phyloP scores from a whole-genome alignment of 1,284 basidiomycete genomes.

The Sporisorium graminicola region DNA sequence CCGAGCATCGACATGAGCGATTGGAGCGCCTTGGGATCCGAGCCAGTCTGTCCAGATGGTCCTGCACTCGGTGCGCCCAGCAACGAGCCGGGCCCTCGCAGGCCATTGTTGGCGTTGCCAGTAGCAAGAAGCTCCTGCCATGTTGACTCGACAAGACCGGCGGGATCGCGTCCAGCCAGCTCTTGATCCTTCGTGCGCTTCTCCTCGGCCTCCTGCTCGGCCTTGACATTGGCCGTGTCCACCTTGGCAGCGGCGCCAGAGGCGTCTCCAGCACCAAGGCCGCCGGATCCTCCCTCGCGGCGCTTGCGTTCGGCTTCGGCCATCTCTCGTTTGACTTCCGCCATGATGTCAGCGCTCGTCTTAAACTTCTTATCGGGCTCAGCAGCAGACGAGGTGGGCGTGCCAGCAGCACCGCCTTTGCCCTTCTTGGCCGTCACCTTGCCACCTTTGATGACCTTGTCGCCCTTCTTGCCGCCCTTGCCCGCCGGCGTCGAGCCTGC shows the following conservation, averaged over 20 bases:
- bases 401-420: slow-evolving; percentile 40
- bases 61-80: slow-evolving; percentile 38
- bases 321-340: slow-evolving; percentile 64
- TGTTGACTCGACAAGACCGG: slow-evolving; percentile 49
- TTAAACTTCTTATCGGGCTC: slow-evolving; percentile 55
- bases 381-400: slow-evolving; percentile 47
- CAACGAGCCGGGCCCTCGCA: slow-evolving; percentile 19
- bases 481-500: slow-evolving; percentile 51
- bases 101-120: slow-evolving; percentile 24
- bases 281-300: slow-evolving; percentile 37
- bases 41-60: slow-evolving; percentile 23
- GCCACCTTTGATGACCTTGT: slow-evolving; percentile 36
- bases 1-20: slow-evolving; percentile 52
- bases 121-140: slow-evolving; percentile 56
- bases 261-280: slow-evolving; percentile 17
- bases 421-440: slow-evolving; percentile 50
- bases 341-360: slow-evolving; percentile 65
- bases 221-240: slow-evolving; percentile 40
- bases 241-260: slow-evolving; percentile 34
- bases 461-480: slow-evolving; percentile 50
- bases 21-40: slow-evolving; percentile 45
- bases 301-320: slow-evolving; percentile 57
- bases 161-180: slow-evolving; percentile 48
- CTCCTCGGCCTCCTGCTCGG: slow-evolving; percentile 48
- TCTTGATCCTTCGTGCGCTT: slow-evolving; percentile 45